Evolutionary conservation across 176 grass and related monocot genomes (phyloP).

Genomic region (Miscanthus lutarioriparius): DNA sequence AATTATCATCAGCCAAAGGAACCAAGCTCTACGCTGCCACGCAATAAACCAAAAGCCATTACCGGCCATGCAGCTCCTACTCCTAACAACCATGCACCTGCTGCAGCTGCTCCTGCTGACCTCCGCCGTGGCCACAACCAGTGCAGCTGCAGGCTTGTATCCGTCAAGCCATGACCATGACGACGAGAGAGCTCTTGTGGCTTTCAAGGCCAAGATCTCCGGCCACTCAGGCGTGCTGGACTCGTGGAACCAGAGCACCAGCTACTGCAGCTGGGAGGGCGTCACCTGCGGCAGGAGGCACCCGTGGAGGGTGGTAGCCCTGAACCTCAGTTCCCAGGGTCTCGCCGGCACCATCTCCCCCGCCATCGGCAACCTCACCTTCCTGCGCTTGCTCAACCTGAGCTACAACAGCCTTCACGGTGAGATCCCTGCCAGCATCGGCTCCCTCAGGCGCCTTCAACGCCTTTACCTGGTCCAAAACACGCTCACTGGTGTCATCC

Average conservation of each 20-base stretch:
- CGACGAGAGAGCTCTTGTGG: not conserved
- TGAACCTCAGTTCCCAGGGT: not conserved
- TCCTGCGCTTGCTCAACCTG: not conserved
- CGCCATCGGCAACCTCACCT: not conserved
- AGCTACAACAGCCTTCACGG: too few relatives aligned
- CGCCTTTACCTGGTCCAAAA: not conserved
- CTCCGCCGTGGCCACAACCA: not conserved
- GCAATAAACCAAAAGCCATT: too few relatives aligned
- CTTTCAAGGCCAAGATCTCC: not conserved
- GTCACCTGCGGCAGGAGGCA: not conserved
- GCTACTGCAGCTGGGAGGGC: slow-evolving; percentile 14
- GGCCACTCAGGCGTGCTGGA: not conserved
- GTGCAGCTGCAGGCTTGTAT: not conserved
- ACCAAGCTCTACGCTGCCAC: too few relatives aligned
- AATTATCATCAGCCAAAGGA: too few relatives aligned
- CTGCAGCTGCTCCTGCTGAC: not conserved
- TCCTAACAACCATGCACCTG: not conserved
- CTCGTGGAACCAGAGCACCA: slow-evolving; percentile 13
- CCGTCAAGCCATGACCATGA: not conserved
- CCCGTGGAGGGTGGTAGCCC: not conserved
- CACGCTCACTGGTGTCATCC: not conserved
- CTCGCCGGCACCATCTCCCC: slow-evolving; percentile 10
- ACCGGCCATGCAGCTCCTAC: not conserved
- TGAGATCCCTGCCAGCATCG: too few relatives aligned
- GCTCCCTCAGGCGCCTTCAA: not conserved